phyloP scores from a whole-genome alignment of 2,329 filamentous ascomycete genomes.

The Blastomyces parvus region DNA sequence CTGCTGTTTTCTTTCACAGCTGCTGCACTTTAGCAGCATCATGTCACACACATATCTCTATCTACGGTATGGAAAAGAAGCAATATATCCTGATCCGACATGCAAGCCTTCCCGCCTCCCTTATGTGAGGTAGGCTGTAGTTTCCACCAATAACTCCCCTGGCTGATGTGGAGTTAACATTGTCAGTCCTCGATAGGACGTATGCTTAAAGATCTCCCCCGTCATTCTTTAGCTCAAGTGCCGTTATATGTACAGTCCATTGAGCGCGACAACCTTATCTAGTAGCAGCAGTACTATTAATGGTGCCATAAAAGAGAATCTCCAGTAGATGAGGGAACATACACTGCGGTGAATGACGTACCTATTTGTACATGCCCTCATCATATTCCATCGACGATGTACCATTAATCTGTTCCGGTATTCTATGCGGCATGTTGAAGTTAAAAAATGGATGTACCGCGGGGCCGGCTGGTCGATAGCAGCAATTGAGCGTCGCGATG shows the following conservation, averaged over 20 bases:
- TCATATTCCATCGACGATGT: neutral
- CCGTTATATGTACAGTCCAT: neutral
- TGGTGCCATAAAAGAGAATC: neutral
- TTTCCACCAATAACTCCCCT: neutral
- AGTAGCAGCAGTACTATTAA: neutral
- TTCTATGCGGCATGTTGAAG: neutral
- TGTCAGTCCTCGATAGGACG: neutral
- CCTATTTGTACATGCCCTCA: neutral
- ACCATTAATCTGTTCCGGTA: neutral
- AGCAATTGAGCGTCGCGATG: neutral
- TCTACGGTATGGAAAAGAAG: constrained; percentile 27
- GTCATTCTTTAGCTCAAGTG: neutral
- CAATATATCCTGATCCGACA: constrained; percentile 5
- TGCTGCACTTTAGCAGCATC: constrained; percentile 1
- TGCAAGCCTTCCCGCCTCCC: neutral
- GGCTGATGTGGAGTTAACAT: neutral
- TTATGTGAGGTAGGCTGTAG: neutral
- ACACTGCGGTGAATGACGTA: neutral
- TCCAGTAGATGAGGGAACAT: neutral
- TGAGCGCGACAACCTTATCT: neutral
- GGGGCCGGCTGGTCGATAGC: neutral
- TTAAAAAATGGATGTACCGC: neutral
- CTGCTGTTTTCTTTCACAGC: neutral
- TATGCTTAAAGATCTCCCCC: too few relatives aligned
- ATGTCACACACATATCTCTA: constrained; percentile 25